Conservation (phyloP, 2,329 filamentous ascomycete genomes). For the Paraconiothyrium sp. region DNA sequence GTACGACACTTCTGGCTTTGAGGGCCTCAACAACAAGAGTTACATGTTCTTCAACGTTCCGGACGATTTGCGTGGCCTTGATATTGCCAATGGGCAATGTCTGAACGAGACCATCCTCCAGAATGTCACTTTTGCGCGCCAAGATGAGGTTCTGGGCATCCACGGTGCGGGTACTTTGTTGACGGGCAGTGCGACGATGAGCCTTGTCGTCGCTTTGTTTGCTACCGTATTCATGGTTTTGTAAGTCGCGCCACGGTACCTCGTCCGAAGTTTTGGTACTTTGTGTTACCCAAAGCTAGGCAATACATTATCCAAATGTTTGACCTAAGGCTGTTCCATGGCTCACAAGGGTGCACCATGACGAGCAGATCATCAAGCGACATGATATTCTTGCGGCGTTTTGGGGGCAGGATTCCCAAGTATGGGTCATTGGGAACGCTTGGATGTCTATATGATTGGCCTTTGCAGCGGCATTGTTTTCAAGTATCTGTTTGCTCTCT, state of each 20-base stretch:
- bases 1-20: conserved; percentile 77
- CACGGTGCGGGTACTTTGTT: conserved; percentile 41
- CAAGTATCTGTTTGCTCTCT: not conserved
- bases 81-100: conserved; percentile 74
- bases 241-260: conserved; percentile 21
- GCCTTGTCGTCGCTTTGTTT: conserved; percentile 45
- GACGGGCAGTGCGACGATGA: conserved; percentile 40
- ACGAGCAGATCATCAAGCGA: not conserved
- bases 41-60: conserved; percentile 85
- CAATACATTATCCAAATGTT: not conserved
- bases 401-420: not conserved
- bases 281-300: not conserved
- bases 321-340: not conserved
- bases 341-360: not conserved
- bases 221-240: conserved; percentile 38
- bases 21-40: conserved; percentile 69
- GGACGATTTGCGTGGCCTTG: conserved; percentile 72
- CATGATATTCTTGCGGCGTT: not conserved
- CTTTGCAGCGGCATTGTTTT: not conserved
- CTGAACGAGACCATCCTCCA: conserved; percentile 71
- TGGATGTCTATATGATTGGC: not conserved
- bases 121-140: conserved; percentile 72
- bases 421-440: not conserved
- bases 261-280: not conserved
- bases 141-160: conserved; percentile 49